phyloP scores from a whole-genome alignment of 2,329 filamentous ascomycete species.

The Magnaporthiopsis incrustans region DNA sequence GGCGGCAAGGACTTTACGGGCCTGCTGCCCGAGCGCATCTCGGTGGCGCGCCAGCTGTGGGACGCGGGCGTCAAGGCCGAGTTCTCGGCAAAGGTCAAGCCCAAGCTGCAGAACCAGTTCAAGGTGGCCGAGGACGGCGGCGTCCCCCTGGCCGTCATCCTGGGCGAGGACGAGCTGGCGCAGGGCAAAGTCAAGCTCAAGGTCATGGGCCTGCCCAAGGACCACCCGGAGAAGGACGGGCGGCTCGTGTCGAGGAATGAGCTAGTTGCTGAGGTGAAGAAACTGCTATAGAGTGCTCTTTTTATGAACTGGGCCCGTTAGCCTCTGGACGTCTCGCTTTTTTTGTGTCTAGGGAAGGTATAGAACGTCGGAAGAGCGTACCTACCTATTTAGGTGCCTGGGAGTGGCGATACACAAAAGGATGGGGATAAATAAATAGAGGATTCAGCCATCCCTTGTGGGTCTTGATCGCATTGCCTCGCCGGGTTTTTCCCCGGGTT shows the following conservation, averaged over 20 bases:
- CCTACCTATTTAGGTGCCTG: not conserved
- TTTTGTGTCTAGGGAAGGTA: not conserved
- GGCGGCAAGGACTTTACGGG: slow-evolving; percentile 78
- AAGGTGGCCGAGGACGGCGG: slow-evolving; percentile 75
- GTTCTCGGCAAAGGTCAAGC: slow-evolving; percentile 83
- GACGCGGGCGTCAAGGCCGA: slow-evolving; percentile 85
- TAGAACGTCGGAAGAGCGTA: not conserved
- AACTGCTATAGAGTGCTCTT: slow-evolving; percentile 10
- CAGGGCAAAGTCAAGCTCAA: slow-evolving; percentile 83
- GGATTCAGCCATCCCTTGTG: not conserved
- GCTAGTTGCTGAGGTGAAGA: slow-evolving; percentile 56
- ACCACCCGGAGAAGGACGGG: slow-evolving; percentile 85
- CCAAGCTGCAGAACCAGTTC: slow-evolving; percentile 83
- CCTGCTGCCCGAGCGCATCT: slow-evolving; percentile 75
- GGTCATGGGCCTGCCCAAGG: slow-evolving; percentile 64
- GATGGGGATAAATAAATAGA: not conserved
- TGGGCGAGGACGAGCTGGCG: slow-evolving; percentile 84
- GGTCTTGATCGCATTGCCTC: not conserved
- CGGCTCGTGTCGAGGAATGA: slow-evolving; percentile 59
- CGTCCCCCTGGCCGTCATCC: slow-evolving; percentile 78
- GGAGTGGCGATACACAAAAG: not conserved
- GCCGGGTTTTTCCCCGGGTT: no score
- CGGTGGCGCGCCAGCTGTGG: slow-evolving; percentile 70
- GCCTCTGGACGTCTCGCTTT: not conserved
- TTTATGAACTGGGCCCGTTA: not conserved